Conservation (phyloP, 1,284 basidiomycete species). For the Clitocybe nebularis region DNA sequence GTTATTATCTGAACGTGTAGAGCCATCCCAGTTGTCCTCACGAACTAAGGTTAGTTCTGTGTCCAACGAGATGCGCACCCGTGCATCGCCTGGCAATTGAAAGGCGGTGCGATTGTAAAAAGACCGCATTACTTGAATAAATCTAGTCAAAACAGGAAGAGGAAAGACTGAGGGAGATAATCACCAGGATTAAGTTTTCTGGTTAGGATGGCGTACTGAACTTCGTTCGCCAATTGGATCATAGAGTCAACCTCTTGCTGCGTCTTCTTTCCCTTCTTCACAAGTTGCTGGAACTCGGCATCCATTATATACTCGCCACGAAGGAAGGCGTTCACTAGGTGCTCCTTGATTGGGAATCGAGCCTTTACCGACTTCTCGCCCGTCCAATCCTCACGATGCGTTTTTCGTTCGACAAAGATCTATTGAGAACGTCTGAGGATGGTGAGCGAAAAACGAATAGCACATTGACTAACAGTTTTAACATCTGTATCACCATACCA, state of each 20-base stretch:
- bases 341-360: conserved; percentile 95
- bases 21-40: conserved; percentile 96
- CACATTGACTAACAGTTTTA: conserved; percentile 56
- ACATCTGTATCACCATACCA: conserved; percentile 96
- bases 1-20: conserved; percentile 75
- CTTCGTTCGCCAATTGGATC: conserved; percentile 95
- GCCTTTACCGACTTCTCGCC: conserved; percentile 99
- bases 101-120: conserved; percentile 99
- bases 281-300: conserved; percentile 87
- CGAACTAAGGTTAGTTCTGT: conserved; percentile 93
- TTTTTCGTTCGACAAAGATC: conserved; percentile 99
- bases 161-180: conserved; percentile 17
- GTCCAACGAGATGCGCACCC: conserved; percentile 97
- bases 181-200: conserved; percentile 79
- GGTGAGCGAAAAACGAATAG: not conserved
- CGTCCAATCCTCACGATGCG: conserved; percentile 98
- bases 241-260: conserved; percentile 92
- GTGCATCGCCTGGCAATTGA: conserved; percentile 96
- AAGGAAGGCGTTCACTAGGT: conserved; percentile 91
- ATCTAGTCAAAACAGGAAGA: not conserved
- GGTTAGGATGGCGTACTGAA: conserved; percentile 90
- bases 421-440: conserved; percentile 25
- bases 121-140: conserved; percentile 82
- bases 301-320: conserved; percentile 92
- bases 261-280: conserved; percentile 91